phyloP scores from a whole-genome alignment of 2,329 filamentous ascomycete species.

The Arthrobotrys pseudoclavata region DNA sequence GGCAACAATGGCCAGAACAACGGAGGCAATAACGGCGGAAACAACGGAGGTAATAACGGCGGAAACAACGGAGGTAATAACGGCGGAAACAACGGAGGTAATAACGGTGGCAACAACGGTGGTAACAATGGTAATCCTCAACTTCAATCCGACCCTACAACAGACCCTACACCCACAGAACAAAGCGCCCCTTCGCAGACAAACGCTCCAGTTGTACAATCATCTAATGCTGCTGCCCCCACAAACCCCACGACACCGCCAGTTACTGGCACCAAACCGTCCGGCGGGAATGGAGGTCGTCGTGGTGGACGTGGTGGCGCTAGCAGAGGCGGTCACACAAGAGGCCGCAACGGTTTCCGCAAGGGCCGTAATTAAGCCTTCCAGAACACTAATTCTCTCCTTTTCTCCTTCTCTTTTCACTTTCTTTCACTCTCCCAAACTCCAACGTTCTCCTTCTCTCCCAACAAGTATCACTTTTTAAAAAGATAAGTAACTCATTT shows the following conservation, averaged over 20 bases:
- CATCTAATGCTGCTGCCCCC: slow-evolving; percentile 13
- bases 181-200: slow-evolving; percentile 23
- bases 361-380: slow-evolving; percentile 31
- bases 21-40: slow-evolving; percentile 15
- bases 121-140: slow-evolving; percentile 38
- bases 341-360: slow-evolving; percentile 16
- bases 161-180: slow-evolving; percentile 25
- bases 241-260: slow-evolving; percentile 8
- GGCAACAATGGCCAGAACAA: slow-evolving; percentile 29
- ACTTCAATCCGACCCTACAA: slow-evolving; percentile 37
- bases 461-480: slow-evolving; percentile 23
- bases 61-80: slow-evolving; percentile 27
- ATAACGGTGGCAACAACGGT: slow-evolving; percentile 28
- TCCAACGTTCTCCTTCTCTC: slow-evolving; percentile 25
- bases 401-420: slow-evolving; percentile 25
- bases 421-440: slow-evolving; percentile 27
- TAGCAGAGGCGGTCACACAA: slow-evolving; percentile 15
- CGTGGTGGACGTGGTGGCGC: slow-evolving; percentile 18
- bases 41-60: slow-evolving; percentile 20
- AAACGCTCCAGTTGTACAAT: background rate
- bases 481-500: slow-evolving; percentile 60
- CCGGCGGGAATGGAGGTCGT: slow-evolving; percentile 5
- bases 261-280: background rate
- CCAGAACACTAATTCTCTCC: slow-evolving; percentile 19
- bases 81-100: slow-evolving; percentile 20